Percentiles rank a stretch among this genome's conserved stretches.
phyloP scores from a whole-genome alignment of 495 filamentous ascomycete species.

The Amniculicola lignicola region DNA sequence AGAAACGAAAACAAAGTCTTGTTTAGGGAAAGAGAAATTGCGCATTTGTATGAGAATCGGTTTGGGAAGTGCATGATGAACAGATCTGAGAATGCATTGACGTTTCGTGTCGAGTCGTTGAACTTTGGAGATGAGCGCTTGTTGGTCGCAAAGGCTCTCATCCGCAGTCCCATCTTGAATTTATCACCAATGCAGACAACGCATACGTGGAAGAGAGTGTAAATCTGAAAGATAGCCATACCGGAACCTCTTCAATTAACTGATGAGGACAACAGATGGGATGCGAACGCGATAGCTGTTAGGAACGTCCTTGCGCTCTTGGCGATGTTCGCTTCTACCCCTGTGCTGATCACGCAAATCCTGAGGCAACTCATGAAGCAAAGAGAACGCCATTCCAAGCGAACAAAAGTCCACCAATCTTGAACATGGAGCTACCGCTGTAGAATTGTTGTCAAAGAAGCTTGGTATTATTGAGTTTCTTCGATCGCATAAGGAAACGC shows the following conservation, averaged over 20 bases:
- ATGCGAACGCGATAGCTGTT: too few relatives aligned
- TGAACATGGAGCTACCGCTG: background rate
- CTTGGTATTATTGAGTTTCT: background rate
- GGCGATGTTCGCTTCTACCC: constrained; percentile 1
- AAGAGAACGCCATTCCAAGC: constrained; percentile 2
- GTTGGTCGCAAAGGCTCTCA: background rate
- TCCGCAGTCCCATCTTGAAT: background rate
- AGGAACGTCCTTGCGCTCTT: too few relatives aligned
- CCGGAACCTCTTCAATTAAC: background rate
- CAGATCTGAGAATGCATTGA: constrained; percentile 24
- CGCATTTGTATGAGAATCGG: constrained; percentile 5
- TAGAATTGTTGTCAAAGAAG: background rate
- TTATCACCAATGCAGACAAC: background rate
- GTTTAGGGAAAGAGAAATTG: background rate
- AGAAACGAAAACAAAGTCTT: background rate
- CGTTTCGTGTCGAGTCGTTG: constrained; percentile 14
- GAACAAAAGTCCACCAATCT: constrained; percentile 15
- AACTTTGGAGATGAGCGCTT: background rate
- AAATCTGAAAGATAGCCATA: background rate
- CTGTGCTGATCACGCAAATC: constrained; percentile 26
- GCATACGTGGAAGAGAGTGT: background rate
- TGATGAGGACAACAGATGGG: background rate
- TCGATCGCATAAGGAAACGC: constrained; percentile 22
- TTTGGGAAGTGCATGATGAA: constrained; percentile 19
- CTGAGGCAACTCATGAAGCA: constrained; percentile 24